Percentiles rank a stretch among this genome's conserved stretches.
phyloP scores from a whole-genome alignment of 2,329 filamentous ascomycete species.

The Uncinocarpus reesii region DNA sequence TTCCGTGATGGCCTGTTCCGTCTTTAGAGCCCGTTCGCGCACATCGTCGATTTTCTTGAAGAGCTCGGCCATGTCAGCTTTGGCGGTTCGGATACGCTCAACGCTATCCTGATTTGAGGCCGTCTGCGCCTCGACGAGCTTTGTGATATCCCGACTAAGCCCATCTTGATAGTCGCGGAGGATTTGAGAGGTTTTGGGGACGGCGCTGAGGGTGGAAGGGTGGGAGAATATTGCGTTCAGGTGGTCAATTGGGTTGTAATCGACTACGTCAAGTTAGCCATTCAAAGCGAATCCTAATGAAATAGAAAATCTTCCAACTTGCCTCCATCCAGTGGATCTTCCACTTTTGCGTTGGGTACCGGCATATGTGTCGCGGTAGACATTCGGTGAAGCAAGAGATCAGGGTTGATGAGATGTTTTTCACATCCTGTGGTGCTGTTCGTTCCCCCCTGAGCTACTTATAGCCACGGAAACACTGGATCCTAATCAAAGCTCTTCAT shows the following conservation, averaged over 20 bases:
- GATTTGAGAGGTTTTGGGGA: slow-evolving; percentile 61
- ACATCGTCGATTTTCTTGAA: slow-evolving; percentile 95
- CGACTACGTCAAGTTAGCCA: slow-evolving; percentile 40
- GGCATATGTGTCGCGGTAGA: slow-evolving; percentile 30
- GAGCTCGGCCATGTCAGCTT: slow-evolving; percentile 76
- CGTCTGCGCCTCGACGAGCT: slow-evolving; percentile 63
- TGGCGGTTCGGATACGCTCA: slow-evolving; percentile 80
- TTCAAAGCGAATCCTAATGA: not conserved
- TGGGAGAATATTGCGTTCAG: slow-evolving; percentile 90
- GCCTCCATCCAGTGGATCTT: slow-evolving; percentile 39
- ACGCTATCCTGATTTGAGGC: slow-evolving; percentile 79
- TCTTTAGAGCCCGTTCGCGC: slow-evolving; percentile 76
- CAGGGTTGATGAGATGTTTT: not conserved
- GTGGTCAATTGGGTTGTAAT: slow-evolving; percentile 89
- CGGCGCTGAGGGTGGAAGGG: slow-evolving; percentile 69
- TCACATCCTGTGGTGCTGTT: not conserved
- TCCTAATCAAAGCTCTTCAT: not conserved
- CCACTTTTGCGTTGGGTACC: slow-evolving; percentile 28
- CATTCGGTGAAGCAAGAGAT: slow-evolving; percentile 8
- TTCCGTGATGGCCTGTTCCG: slow-evolving; percentile 88
- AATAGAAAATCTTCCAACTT: slow-evolving; percentile 19
- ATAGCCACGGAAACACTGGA: not conserved
- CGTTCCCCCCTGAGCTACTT: not conserved
- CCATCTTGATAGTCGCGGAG: slow-evolving; percentile 70
- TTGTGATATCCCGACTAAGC: slow-evolving; percentile 65